phyloP scores from a whole-genome alignment of 2,329 filamentous ascomycete species.

The Nigrospora oryzae region DNA sequence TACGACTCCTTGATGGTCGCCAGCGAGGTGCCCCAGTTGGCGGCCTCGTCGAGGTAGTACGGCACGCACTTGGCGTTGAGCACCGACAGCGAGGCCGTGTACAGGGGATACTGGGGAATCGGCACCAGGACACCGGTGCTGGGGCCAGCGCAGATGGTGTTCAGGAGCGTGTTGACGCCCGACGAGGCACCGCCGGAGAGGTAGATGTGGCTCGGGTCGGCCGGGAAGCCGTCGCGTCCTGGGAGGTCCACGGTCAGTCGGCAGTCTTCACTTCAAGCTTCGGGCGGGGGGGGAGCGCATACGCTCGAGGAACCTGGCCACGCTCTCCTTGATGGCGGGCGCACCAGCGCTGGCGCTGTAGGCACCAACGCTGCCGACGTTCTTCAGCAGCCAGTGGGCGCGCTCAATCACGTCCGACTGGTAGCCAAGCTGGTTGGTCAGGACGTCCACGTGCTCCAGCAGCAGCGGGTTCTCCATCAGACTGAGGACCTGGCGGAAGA shows the following conservation, averaged over 20 bases:
- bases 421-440: slow-evolving; percentile 72
- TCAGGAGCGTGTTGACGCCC: slow-evolving; percentile 87
- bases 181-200: slow-evolving; percentile 87
- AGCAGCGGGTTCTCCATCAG: slow-evolving; percentile 83
- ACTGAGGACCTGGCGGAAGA: slow-evolving; percentile 95
- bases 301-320: slow-evolving; percentile 90
- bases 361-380: slow-evolving; percentile 85
- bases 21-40: slow-evolving; percentile 82
- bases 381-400: slow-evolving; percentile 70
- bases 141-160: slow-evolving; percentile 73
- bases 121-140: slow-evolving; percentile 82
- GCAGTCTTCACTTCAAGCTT: background rate
- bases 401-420: slow-evolving; percentile 82
- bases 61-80: slow-evolving; percentile 83
- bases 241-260: slow-evolving; percentile 9
- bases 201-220: slow-evolving; percentile 76
- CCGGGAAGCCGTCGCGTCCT: slow-evolving; percentile 82
- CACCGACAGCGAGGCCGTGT: slow-evolving; percentile 84
- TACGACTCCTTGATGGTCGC: slow-evolving; percentile 67
- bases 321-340: slow-evolving; percentile 76
- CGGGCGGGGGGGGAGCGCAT: slow-evolving; percentile 20
- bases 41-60: slow-evolving; percentile 84
- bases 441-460: slow-evolving; percentile 73
- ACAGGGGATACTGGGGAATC: slow-evolving; percentile 96
- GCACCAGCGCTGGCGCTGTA: slow-evolving; percentile 93